phyloP scores from a whole-genome alignment of 805 yeast genomes.

The Jamesozyma hellenica region DNA sequence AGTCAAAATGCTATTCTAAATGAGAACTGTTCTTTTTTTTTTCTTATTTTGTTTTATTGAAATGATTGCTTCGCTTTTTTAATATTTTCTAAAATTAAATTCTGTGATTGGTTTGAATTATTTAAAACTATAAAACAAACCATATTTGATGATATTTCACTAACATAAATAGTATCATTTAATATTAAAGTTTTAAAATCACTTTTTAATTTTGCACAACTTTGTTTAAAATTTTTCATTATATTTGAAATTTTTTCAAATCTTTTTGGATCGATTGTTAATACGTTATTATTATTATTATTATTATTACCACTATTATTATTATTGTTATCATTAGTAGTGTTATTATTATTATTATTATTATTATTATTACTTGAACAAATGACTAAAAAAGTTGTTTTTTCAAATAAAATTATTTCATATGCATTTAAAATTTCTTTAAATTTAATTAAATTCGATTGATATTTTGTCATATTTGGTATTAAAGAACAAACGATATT shows the following conservation, averaged over 20 bases:
- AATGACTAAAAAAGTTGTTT: constrained; percentile 71
- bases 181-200: constrained; percentile 70
- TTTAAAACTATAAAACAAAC: constrained; percentile 53
- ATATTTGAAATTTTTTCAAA: constrained; percentile 91
- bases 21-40: not conserved
- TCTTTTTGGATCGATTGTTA: constrained; percentile 69
- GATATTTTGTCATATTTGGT: constrained; percentile 79
- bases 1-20: no score
- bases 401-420: constrained; percentile 85
- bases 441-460: constrained; percentile 62
- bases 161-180: constrained; percentile 45
- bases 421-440: constrained; percentile 70
- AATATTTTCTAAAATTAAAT: constrained; percentile 45
- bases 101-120: constrained; percentile 28
- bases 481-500: constrained; percentile 88
- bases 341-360: constrained; percentile 8
- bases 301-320: constrained; percentile 8
- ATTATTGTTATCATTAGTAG: constrained; percentile 13
- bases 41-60: constrained; percentile 16
- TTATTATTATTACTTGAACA: constrained; percentile 30
- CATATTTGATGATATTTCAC: constrained; percentile 49
- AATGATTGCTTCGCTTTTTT: constrained; percentile 48
- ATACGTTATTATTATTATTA: constrained; percentile 8
- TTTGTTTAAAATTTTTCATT: constrained; percentile 88
- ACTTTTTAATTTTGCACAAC: constrained; percentile 76